Base-by-base conservation (phyloP, 2,329 filamentous ascomycete species). In the Sclerotinia spermophila region DNA sequence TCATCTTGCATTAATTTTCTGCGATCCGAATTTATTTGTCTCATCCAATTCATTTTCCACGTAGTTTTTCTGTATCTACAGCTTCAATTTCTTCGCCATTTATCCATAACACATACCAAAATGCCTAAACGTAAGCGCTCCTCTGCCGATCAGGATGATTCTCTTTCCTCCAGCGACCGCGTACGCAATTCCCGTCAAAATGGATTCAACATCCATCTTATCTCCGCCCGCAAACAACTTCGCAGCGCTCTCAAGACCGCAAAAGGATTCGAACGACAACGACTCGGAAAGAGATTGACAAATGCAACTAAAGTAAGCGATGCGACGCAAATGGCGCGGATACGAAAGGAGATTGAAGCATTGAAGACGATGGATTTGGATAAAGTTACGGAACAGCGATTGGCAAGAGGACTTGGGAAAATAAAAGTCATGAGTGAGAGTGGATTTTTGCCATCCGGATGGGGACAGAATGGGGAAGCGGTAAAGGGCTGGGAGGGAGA, bases 261-360 rank as follows among this genome's bases (percentile, higher is more conserved):
- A 70, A 93, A 92, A 78, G 89, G 90, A 61, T 91, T 93, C 77
- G 92, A 95, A 82, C 86, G 92, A 60, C 92, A 95, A 81, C 92
- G 93, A 74, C 85, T 87, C 64, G 83, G 84, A 24, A 83, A 92
- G 72, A 86, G 90, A 68, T 66, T 81, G 72, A 90, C 88, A 79
- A 82, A 85, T 56, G 79, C 87, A 21, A 83, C 81, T 65, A 81
- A 82, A 67, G 83, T 82, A 67, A 76, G 81, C 24, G 78, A 80
- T 2, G 74, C 81, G 13, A 85, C 85, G 59, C 87, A 89, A 76
- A 81, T 86, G 33, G 81, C 83, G 71, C 83, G 91, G 30, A 81
- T 94, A 44, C 86, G 92, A 73, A 85, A 86, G 45, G 92, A 88
- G 75, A 84, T 86, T 67, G 80, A 81, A 44, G 83, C 82, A 19